Conservation (phyloP, 139 green algal species). For the Protoeuglena noctilucae region DNA sequence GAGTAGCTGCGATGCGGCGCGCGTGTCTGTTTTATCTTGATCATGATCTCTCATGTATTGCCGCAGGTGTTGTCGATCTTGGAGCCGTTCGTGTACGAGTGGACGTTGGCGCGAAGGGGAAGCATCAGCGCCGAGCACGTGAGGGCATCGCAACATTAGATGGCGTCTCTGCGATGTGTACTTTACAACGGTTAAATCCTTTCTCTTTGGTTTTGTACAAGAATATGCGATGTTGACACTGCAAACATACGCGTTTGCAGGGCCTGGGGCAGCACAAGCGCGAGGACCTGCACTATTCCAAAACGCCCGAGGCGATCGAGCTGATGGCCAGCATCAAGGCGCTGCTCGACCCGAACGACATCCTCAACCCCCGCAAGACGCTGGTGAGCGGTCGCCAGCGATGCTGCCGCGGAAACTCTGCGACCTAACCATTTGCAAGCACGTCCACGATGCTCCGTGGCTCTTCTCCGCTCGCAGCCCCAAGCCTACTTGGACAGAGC, state of each 20-base stretch:
- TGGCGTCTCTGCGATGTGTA: too few species aligned
- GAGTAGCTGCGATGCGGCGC: not conserved
- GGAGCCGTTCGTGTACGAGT: conserved; percentile 95
- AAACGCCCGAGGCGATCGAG: conserved; percentile 11
- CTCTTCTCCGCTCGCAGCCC: too few species aligned
- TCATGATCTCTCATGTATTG: conserved; percentile 9
- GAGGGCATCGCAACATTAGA: too few species aligned
- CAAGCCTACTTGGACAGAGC: too few species aligned
- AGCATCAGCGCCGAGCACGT: conserved; percentile 94
- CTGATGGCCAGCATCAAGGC: conserved; percentile 35
- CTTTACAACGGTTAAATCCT: too few species aligned
- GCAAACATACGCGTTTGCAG: too few species aligned
- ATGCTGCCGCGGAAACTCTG: too few species aligned
- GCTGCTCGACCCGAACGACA: conserved; percentile 33
- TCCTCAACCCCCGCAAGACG: conserved; percentile 58
- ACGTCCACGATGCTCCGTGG: too few species aligned
- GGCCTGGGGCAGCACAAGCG: not conserved
- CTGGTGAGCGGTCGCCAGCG: too few species aligned
- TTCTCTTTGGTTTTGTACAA: too few species aligned
- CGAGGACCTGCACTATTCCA: not conserved
- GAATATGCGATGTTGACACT: too few species aligned
- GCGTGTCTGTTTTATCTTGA: not conserved
- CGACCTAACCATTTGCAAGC: too few species aligned
- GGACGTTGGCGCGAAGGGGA: conserved; percentile 33
- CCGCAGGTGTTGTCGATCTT: conserved; percentile 34